phyloP scores from a whole-genome alignment of 1,284 basidiomycete species.

The Puccinia hordei region DNA sequence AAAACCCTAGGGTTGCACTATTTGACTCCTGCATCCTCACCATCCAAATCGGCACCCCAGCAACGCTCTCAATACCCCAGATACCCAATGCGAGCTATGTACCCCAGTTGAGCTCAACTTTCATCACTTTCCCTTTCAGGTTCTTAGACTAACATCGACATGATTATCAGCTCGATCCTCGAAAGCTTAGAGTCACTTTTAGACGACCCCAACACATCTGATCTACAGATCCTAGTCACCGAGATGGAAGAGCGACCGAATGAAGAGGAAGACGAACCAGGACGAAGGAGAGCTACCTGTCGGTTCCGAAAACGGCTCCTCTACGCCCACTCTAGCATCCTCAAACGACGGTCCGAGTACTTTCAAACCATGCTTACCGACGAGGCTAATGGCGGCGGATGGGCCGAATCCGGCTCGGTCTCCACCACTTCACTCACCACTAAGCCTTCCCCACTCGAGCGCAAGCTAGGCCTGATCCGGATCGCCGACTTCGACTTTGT shows the following conservation, averaged over 20 bases:
- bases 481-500: constrained; percentile 80
- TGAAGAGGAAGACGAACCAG: background rate
- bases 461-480: constrained; percentile 60
- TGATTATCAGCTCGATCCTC: constrained; percentile 62
- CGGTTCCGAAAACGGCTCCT: constrained; percentile 68
- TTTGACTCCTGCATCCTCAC: constrained; percentile 71
- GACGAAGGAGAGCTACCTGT: constrained; percentile 52
- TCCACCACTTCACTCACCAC: background rate
- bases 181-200: constrained; percentile 57
- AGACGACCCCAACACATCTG: constrained; percentile 61
- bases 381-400: constrained; percentile 60
- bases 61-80: constrained; percentile 69
- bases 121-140: constrained; percentile 59
- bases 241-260: constrained; percentile 63
- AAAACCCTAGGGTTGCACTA: constrained; percentile 66
- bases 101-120: constrained; percentile 60
- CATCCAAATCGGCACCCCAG: constrained; percentile 70
- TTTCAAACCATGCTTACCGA: constrained; percentile 76
- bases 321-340: constrained; percentile 77
- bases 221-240: constrained; percentile 70
- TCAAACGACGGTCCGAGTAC: constrained; percentile 73
- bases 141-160: constrained; percentile 67
- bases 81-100: constrained; percentile 70
- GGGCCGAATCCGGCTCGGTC: constrained; percentile 65
- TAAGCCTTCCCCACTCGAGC: background rate